phyloP scores from a whole-genome alignment of 2,329 filamentous ascomycete genomes.

The Sarocladiaceae sp. region DNA sequence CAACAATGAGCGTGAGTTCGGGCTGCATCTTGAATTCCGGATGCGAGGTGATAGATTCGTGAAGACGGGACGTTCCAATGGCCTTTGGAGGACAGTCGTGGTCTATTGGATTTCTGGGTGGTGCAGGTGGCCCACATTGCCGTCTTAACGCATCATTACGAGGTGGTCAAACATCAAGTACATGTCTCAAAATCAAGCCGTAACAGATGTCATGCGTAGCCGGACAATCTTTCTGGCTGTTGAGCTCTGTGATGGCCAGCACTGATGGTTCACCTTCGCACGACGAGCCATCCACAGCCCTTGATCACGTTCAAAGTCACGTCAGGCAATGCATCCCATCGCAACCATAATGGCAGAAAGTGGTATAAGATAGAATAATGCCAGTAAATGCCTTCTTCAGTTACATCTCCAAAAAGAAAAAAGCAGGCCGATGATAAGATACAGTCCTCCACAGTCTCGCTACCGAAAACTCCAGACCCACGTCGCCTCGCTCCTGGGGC shows the following conservation, averaged over 20 bases:
- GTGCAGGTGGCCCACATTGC: neutral
- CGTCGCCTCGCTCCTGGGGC: too few species aligned
- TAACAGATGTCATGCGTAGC: too few species aligned
- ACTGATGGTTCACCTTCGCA: too few species aligned
- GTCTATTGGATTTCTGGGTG: neutral
- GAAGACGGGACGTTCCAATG: neutral
- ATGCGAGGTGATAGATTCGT: neutral
- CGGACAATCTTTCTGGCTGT: too few species aligned
- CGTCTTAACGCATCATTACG: neutral
- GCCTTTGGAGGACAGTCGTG: neutral
- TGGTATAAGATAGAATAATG: neutral
- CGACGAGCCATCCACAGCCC: too few species aligned
- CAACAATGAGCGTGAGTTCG: constrained; percentile 85
- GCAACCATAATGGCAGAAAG: too few species aligned
- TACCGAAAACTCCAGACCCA: neutral
- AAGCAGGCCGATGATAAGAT: neutral
- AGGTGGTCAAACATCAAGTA: too few species aligned
- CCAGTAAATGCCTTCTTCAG: constrained; percentile 1
- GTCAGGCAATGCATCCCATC: too few species aligned
- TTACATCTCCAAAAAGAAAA: constrained; percentile 4
- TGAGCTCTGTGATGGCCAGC: too few species aligned
- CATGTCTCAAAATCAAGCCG: too few species aligned
- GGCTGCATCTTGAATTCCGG: constrained; percentile 24
- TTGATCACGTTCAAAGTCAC: too few species aligned
- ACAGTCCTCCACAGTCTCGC: neutral